Base-by-base conservation (phyloP, 805 yeast genomes). In the Candida ponderosae region DNA sequence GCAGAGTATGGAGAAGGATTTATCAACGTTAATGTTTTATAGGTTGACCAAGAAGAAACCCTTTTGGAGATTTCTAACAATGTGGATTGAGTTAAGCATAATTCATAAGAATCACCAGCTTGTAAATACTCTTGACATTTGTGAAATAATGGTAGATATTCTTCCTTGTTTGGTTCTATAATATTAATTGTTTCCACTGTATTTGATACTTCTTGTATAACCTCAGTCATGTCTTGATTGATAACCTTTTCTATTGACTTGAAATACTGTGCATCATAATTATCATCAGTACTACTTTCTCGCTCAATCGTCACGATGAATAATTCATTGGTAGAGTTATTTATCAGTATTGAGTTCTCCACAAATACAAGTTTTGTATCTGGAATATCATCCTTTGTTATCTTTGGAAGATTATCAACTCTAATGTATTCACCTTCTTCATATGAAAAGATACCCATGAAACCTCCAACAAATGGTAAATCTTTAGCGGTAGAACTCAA, bases 1-100 rank as follows among this genome's bases (percentile, higher is more conserved):
- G 93, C 79, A 3, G 96, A 79, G 55, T 84, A 90, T 2, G 99
- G 98, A 0, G 97, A 85, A 4, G 98, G 97, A 53, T 94, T 93
- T 39, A 70, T 72, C 13, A 60, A 50, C 0, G 85, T 76, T 37
- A 93, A 63, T 1, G 77, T 70, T 51, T 83, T 81, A 62, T 87
- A 93, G 4, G 90, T 68, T 15, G 72, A 75, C 96, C 97, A 93
- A 0, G 95, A 70, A 3, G 66, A 46, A 10, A 79, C 50, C 8
- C 56, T 44, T 6, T 58, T 42, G 0, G 81, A 78, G 14, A 85
- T 64, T 6, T 57, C 58, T 13, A 86, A 66, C 37, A 66, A 66
- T 39, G 90, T 82, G 41, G 76, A 83, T 1, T 82, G 79, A 0
- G 97, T 90, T 24, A 93, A 66, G 54, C 98, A 93, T 14, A 93